A percentile compares a stretch with the other conserved stretches of the same genome.
Evolutionary conservation across 208 protist species (phyloP).

Genomic region (Acanthamoeba royreba): DNA sequence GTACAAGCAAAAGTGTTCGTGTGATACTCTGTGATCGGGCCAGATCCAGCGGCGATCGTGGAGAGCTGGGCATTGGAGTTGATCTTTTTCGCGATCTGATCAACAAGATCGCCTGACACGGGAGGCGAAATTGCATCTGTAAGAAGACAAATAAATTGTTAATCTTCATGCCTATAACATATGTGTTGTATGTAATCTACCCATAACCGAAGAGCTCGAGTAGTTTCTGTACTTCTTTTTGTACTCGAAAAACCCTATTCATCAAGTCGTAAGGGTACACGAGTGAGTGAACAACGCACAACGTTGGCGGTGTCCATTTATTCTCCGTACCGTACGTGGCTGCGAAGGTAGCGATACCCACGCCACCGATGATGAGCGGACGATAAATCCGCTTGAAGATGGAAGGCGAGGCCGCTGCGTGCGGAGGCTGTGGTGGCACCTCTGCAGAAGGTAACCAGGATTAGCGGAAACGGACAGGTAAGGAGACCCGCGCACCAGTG

Average conservation of each 20-base stretch:
- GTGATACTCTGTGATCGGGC: not conserved
- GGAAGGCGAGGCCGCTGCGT: not conserved
- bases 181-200: not conserved
- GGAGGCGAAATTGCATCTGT: not conserved
- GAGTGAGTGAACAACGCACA: not conserved
- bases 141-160: not conserved
- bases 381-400: not conserved
- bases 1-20: not conserved
- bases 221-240: not conserved
- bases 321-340: not conserved
- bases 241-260: not conserved
- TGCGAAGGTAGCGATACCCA: not conserved
- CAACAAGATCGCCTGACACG: not conserved
- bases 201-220: not conserved
- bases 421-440: not conserved
- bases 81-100: not conserved
- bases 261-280: not conserved
- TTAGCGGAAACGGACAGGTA: not conserved
- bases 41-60: not conserved
- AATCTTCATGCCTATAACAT: not conserved
- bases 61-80: not conserved
- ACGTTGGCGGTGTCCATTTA: no score
- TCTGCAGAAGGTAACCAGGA: not conserved
- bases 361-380: not conserved
- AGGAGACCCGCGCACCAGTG: no score